Evolutionary conservation across 108 stramenopile species (phyloP).

Genomic region (Cylindrotheca fusiformis): DNA sequence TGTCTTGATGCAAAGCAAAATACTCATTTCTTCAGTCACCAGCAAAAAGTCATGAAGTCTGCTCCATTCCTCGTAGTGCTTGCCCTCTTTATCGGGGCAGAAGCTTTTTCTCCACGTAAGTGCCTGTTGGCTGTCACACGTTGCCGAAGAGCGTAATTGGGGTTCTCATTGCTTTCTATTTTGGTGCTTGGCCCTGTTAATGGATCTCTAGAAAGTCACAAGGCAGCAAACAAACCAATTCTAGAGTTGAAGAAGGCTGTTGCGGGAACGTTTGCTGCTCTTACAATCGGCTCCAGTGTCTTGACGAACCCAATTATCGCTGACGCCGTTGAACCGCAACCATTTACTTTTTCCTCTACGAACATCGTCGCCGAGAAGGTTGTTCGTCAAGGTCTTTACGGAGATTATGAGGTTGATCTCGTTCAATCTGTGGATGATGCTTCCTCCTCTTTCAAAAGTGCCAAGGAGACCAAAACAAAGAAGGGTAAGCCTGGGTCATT

Average conservation of each 20-base stretch:
- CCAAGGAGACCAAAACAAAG: constrained; percentile 86
- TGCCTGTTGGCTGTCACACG: background rate
- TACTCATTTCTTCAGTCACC: too few relatives aligned
- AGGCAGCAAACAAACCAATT: constrained; percentile 26
- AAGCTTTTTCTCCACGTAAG: constrained; percentile 45
- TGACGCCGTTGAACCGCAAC: constrained; percentile 50
- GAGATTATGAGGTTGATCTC: constrained; percentile 79
- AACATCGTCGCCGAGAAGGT: constrained; percentile 69
- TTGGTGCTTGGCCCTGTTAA: background rate
- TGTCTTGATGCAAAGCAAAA: too few relatives aligned
- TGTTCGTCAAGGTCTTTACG: constrained; percentile 76
- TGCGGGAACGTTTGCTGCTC: constrained; percentile 32
- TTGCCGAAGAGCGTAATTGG: background rate
- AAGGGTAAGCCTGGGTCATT: constrained; percentile 71
- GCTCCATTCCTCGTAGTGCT: constrained; percentile 21
- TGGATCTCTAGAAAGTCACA: constrained; percentile 14
- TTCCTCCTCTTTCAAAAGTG: constrained; percentile 81
- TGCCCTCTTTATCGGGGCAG: constrained; percentile 17
- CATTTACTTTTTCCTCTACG: constrained; percentile 50
- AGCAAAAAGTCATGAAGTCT: constrained; percentile 25
- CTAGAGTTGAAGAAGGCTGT: constrained; percentile 47
- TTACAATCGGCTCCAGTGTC: constrained; percentile 39
- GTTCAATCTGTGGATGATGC: constrained; percentile 73
- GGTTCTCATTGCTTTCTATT: background rate
- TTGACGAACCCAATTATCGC: constrained; percentile 33